phyloP scores from a whole-genome alignment of 2,329 filamentous ascomycete genomes.

The Aspergillus calidoustus region DNA sequence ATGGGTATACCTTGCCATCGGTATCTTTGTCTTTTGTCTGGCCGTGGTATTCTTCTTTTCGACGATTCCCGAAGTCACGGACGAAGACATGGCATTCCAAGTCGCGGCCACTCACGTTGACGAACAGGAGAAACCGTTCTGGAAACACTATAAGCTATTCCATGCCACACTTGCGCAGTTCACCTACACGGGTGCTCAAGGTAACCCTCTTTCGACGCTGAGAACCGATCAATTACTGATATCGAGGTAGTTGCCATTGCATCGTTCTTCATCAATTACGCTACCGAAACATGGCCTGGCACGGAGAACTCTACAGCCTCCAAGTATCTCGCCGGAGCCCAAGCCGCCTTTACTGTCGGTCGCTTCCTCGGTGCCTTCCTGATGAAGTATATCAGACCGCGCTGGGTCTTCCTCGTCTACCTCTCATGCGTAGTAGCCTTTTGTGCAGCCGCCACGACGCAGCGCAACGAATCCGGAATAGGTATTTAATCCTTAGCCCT shows the following conservation, averaged over 20 bases:
- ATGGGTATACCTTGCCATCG: constrained; percentile 82
- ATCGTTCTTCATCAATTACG: constrained; percentile 75
- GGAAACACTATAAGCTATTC: constrained; percentile 75
- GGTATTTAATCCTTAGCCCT: constrained; percentile 20
- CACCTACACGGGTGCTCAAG: constrained; percentile 79
- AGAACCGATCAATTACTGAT: constrained; percentile 10
- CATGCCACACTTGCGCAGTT: constrained; percentile 78
- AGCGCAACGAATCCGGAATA: constrained; percentile 54
- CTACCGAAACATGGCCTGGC: constrained; percentile 61
- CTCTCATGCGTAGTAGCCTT: constrained; percentile 67
- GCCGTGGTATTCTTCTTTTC: constrained; percentile 70
- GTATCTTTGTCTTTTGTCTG: constrained; percentile 70
- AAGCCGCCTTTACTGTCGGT: constrained; percentile 73
- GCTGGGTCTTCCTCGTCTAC: constrained; percentile 73
- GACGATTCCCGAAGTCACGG: constrained; percentile 73
- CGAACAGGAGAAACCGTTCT: constrained; percentile 63
- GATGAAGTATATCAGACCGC: constrained; percentile 69
- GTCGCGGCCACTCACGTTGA: constrained; percentile 60
- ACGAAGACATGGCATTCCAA: constrained; percentile 69
- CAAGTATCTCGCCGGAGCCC: constrained; percentile 73
- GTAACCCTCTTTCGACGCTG: constrained; percentile 29
- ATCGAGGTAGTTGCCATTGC: constrained; percentile 49
- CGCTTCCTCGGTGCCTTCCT: constrained; percentile 70
- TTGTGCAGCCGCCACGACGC: constrained; percentile 54
- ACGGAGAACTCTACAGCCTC: constrained; percentile 63